A percentile compares a stretch with the other conserved stretches of the same genome.
These are phyloP conservation scores for Tuber magnatum DNA, from an alignment of 495 filamentous ascomycete species.

Conservation along the genomic window DNA sequence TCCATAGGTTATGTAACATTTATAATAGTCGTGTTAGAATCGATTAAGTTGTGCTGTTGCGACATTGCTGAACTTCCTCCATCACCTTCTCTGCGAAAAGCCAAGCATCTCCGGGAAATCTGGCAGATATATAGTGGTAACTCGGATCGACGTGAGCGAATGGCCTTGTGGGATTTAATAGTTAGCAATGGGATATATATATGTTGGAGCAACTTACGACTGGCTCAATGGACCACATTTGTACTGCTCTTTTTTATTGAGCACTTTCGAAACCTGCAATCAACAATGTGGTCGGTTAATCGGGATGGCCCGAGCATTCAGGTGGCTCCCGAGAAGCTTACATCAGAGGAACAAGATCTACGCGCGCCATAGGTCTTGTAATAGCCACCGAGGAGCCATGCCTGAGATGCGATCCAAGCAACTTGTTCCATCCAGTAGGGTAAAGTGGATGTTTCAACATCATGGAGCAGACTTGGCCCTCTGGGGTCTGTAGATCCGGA, in stretches of 20 bases:
- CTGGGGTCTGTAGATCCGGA: neutral
- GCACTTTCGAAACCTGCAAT: slow-evolving; percentile 13
- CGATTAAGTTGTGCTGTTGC: neutral
- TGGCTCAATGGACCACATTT: slow-evolving; percentile 20
- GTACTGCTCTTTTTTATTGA: slow-evolving; percentile 24
- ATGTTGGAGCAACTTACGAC: neutral
- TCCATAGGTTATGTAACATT: neutral
- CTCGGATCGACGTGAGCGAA: slow-evolving; percentile 31
- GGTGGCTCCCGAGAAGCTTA: slow-evolving; percentile 2
- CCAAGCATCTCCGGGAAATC: slow-evolving; percentile 21
- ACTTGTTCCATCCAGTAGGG: slow-evolving; percentile 33
- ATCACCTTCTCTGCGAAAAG: slow-evolving; percentile 18
- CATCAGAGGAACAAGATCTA: slow-evolving; percentile 25
- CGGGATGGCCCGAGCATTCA: neutral
- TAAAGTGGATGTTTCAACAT: slow-evolving; percentile 32
- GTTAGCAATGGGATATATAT: neutral
- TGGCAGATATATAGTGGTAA: slow-evolving; percentile 30
- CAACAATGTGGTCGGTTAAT: neutral
- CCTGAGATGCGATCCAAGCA: slow-evolving; percentile 32
- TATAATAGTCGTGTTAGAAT: neutral
- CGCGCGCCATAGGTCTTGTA: slow-evolving; percentile 27
- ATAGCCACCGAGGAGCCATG: slow-evolving; percentile 32
- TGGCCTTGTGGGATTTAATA: slow-evolving; percentile 11
- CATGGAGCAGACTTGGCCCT: slow-evolving; percentile 19
- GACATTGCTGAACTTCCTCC: slow-evolving; percentile 10